These are phyloP conservation scores for Dictyostelium intermedium DNA, from an alignment of 78 protist genomes.

Conservation along the genomic window DNA sequence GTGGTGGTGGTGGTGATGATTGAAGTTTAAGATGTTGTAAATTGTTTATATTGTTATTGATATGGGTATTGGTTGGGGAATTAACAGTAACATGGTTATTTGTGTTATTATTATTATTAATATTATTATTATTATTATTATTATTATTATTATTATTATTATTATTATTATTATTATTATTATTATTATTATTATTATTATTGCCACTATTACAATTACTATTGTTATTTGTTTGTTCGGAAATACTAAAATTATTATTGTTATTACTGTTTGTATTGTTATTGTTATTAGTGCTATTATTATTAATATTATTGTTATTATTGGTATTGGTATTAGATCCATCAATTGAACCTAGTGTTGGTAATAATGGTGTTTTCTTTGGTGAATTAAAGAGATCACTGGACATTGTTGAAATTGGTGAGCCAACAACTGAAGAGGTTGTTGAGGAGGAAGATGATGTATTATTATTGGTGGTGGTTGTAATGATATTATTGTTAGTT, in stretches of 20 bases:
- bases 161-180: too few species aligned
- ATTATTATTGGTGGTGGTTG: not conserved
- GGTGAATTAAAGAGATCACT: not conserved
- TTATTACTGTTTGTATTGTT: too few species aligned
- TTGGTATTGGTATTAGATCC: not conserved
- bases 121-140: not conserved
- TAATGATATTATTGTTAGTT: not conserved
- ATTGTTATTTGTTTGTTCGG: not conserved
- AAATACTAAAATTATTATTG: not conserved
- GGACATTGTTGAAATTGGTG: not conserved
- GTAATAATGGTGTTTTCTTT: constrained; percentile 21
- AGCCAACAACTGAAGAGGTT: not conserved
- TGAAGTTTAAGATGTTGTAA: not conserved
- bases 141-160: too few species aligned
- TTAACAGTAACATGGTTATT: not conserved
- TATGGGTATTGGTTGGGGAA: not conserved
- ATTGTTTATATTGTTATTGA: not conserved
- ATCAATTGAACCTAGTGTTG: not conserved
- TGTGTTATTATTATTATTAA: not conserved
- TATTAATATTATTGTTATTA: not conserved
- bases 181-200: too few species aligned
- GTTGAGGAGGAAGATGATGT: not conserved
- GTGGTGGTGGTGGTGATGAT: not conserved
- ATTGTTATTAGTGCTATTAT: not conserved
- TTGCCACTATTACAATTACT: not conserved